Evolutionary conservation across 352 stramenopile species (phyloP).

Genomic region (Globisporangium solare): DNA sequence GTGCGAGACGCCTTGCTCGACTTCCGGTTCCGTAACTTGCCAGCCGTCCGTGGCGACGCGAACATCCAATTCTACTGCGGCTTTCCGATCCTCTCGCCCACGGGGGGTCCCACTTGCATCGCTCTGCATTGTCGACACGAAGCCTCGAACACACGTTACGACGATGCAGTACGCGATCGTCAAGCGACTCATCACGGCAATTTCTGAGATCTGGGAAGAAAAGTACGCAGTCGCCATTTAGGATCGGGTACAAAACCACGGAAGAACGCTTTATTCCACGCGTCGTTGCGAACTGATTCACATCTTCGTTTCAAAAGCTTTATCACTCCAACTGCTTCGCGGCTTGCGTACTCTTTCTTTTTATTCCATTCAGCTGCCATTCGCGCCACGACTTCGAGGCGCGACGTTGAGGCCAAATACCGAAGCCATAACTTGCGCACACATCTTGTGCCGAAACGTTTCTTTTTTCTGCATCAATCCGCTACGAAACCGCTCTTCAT

Average conservation of each 20-base stretch:
- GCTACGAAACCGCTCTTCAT: slow-evolving; percentile 30
- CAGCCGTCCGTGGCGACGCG: slow-evolving; percentile 21
- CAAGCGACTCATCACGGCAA: slow-evolving; percentile 33
- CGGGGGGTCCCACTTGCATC: slow-evolving; percentile 26
- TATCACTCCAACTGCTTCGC: background rate
- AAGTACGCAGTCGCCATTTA: background rate
- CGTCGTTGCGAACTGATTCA: too few relatives aligned
- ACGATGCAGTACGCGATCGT: slow-evolving; percentile 60
- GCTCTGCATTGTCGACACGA: slow-evolving; percentile 41
- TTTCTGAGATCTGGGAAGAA: slow-evolving; percentile 11
- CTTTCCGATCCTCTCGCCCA: slow-evolving; percentile 30
- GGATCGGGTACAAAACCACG: too few relatives aligned
- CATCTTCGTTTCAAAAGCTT: background rate
- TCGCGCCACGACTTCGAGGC: background rate
- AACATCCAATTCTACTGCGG: slow-evolving; percentile 40
- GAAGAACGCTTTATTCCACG: too few relatives aligned
- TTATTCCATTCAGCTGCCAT: too few relatives aligned
- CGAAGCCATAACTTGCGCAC: slow-evolving; percentile 3
- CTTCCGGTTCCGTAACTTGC: slow-evolving; percentile 50
- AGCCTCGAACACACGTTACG: slow-evolving; percentile 40
- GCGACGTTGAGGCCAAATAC: slow-evolving; percentile 11
- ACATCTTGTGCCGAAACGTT: slow-evolving; percentile 23
- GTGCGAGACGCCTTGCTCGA: slow-evolving; percentile 40
- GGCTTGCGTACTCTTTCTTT: too few relatives aligned
- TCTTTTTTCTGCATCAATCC: slow-evolving; percentile 34